These are phyloP conservation scores for Mucor indicus DNA, from an alignment of 371 early-diverging fungal genomes.

Conservation along the genomic window DNA sequence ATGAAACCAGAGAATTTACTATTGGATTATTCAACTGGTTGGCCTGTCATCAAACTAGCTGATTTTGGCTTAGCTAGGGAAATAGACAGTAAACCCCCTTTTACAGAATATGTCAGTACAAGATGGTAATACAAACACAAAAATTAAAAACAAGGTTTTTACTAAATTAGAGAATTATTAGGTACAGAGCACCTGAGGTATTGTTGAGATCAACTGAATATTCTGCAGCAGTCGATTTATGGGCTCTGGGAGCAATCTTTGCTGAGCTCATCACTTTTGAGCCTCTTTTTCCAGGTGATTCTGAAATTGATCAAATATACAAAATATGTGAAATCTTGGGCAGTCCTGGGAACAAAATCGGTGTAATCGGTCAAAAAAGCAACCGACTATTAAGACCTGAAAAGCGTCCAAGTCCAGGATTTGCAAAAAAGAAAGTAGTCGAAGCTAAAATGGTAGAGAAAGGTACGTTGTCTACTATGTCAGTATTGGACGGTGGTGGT, in stretches of 20 bases:
- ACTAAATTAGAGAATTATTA: too few relatives aligned
- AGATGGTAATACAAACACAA: conserved; percentile 74
- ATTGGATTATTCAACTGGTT: conserved; percentile 28
- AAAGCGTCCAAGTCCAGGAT: conserved; percentile 38
- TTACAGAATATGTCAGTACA: conserved; percentile 94
- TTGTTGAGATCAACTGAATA: conserved; percentile 85
- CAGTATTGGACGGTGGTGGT: conserved; percentile 49
- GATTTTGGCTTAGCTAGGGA: conserved; percentile 95
- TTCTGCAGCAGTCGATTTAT: conserved; percentile 96
- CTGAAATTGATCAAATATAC: conserved; percentile 89
- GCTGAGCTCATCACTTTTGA: conserved; percentile 84
- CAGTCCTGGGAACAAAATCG: conserved; percentile 40
- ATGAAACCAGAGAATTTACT: conserved; percentile 92
- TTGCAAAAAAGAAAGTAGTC: conserved; percentile 27
- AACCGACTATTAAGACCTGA: conserved; percentile 8
- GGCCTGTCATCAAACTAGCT: conserved; percentile 77
- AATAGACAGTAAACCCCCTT: conserved; percentile 78
- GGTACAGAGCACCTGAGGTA: conserved; percentile 99
- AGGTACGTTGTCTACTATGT: conserved; percentile 7
- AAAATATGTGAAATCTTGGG: conserved; percentile 72
- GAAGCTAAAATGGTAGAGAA: not conserved
- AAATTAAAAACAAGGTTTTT: too few relatives aligned
- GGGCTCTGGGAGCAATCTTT: conserved; percentile 96
- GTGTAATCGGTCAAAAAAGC: conserved; percentile 11
- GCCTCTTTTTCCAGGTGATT: conserved; percentile 93